Evolutionary conservation across 257 asterid species (phyloP).

Genomic region (Osmanthus fragrans): DNA sequence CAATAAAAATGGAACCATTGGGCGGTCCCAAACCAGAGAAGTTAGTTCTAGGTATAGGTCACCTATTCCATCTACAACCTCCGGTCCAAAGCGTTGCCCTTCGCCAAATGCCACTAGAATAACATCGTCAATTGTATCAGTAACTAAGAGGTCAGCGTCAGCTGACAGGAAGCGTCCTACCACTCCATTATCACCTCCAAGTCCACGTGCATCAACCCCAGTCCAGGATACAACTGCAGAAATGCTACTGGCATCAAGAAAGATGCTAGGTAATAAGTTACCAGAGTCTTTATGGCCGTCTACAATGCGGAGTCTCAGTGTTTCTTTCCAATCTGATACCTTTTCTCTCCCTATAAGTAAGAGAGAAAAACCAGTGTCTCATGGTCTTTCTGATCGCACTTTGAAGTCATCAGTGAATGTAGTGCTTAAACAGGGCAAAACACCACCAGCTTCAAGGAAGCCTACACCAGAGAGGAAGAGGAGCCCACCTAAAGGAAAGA

Average conservation of each 20-base stretch:
- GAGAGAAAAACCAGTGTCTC: slow-evolving; percentile 59
- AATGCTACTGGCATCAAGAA: slow-evolving; percentile 44
- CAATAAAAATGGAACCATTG: slow-evolving; percentile 56
- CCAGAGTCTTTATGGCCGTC: slow-evolving; percentile 79
- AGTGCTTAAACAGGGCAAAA: slow-evolving; percentile 50
- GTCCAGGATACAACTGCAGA: slow-evolving; percentile 58
- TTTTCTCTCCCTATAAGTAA: slow-evolving; percentile 54
- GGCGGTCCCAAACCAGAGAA: slow-evolving; percentile 55
- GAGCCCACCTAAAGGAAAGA: slow-evolving; percentile 66
- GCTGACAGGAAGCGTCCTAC: slow-evolving; percentile 67
- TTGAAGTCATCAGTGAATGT: slow-evolving; percentile 58
- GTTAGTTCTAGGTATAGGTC: slow-evolving; percentile 79
- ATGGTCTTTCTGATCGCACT: slow-evolving; percentile 48
- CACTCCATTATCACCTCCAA: slow-evolving; percentile 51
- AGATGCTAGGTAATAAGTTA: slow-evolving; percentile 48
- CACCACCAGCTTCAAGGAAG: slow-evolving; percentile 47
- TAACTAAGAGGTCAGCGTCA: slow-evolving; percentile 67
- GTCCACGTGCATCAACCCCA: slow-evolving; percentile 65
- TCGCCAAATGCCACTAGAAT: slow-evolving; percentile 53
- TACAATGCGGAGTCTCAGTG: slow-evolving; percentile 76
- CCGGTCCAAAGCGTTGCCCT: slow-evolving; percentile 54
- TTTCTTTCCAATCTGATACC: slow-evolving; percentile 71
- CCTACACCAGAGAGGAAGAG: slow-evolving; percentile 75
- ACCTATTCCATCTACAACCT: slow-evolving; percentile 56
- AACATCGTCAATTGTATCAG: slow-evolving; percentile 34